Base-by-base conservation (phyloP, 768 basidiomycete species). In the Tylopilus sp. region DNA sequence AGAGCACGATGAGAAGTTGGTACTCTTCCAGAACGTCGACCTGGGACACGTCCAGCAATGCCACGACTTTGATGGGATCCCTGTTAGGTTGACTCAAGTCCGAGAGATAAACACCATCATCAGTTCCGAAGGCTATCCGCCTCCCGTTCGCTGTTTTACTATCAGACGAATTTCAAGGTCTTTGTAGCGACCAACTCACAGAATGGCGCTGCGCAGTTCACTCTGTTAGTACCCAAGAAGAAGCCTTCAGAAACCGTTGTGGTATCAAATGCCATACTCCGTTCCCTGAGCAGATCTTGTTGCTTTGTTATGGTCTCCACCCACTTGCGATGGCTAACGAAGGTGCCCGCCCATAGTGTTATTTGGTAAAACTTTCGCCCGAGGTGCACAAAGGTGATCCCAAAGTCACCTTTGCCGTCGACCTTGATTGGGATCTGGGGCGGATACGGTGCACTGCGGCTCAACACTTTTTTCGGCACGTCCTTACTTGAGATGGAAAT, bases 11-110 rank as follows among this genome's bases (percentile, higher is more conserved):
- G 52, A 99, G 77, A 3, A 98, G 78, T 61, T 95, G 89, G 64
- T 95, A 97, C 51, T 97, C 93, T 69, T 98, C 95, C 50, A 99
- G 77, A 8, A 99, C 88, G 58, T 98, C 97, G 8, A 99, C 88
- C 72, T 99, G 97, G 1, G 86, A 79, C 15, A 99, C 95, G 57
- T 95, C 92, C 39, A 88, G 75, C 22, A 98, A 71, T 12, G 87
- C 86, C 51, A 99, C 76, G 25, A 99, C 93, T 70, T 94, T 92
- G 23, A 91, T 77, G 0, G 95, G 97, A 21, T 92, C 90, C 40
- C 83, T 80, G 57, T 81, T 82, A 31, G 76, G 69, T 47, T 91
- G 88, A 40, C 82, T 78, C 25, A 97, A 73, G 66, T 98, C 91
- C 23, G 92, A 92, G 53, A 98, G 79, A 66, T 98, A 99, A 22